Base-by-base conservation (phyloP, 1,284 basidiomycete genomes). In the Moniliophthora roreri region DNA sequence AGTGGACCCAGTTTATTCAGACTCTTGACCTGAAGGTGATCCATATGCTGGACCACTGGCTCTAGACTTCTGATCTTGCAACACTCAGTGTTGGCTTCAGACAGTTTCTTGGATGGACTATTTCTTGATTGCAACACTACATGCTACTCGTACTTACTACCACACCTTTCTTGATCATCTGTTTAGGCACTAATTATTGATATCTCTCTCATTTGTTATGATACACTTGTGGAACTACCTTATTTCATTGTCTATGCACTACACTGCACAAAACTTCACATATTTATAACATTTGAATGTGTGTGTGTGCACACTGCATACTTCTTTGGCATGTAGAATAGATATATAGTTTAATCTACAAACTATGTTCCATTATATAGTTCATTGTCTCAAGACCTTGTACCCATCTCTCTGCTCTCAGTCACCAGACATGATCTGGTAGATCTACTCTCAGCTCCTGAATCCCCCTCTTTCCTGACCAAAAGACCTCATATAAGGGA, bases 401-500 rank as follows among this genome's bases (percentile, higher is more conserved):
- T 8, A 58, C 59, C 65, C 64, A 67, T 26, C 58, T 46, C 21
- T 56, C 39, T 41, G 63, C 62, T 1, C 57, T 47, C 4, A 51
- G 47, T 24, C 51, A 53, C 63, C 66, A 67, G 2, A 63, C 60
- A 0, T 45, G 26, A 37, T 63, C 59, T 8, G 57, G 57, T 5
- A 66, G 49, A 13, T 54, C 54, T 2, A 66, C 38, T 3, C 52
- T 51, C 11, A 66, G 54, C 15, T 61, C 54, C 39, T 60, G 62
- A 2, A n/a, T 47, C 1, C 56, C 55, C 15, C 40, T 41, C 4
- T 47, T 36, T 4, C 65, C 63, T 13, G 53, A 38, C 1, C 32
- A 34, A 10, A 68, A 44, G 0, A 57, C 59, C 38, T 66, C 62
- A 32, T 52, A 59, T 10, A 52, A 18, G 0, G 61, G 62, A 53